A percentile compares a stretch with the other conserved stretches of the same genome.
These are phyloP conservation scores for Guyanaporus albipodus DNA, from an alignment of 768 basidiomycete species.

Conservation along the genomic window DNA sequence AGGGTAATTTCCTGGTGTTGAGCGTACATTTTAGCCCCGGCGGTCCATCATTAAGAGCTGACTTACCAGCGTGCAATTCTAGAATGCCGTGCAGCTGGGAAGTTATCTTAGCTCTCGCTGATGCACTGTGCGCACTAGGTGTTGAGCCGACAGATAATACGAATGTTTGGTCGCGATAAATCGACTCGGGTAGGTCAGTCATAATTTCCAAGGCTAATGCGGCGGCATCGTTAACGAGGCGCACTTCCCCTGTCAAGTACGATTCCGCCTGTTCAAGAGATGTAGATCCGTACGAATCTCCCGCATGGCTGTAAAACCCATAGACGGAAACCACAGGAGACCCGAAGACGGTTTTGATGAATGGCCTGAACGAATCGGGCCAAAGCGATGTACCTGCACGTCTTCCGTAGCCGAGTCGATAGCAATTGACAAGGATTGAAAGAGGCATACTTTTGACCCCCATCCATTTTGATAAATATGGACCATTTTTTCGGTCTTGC, in stretches of 20 bases:
- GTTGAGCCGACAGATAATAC: conserved; percentile 84
- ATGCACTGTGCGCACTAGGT: conserved; percentile 79
- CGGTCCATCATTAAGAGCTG: background rate
- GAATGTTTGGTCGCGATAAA: conserved; percentile 45
- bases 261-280: conserved; percentile 59
- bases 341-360: conserved; percentile 49
- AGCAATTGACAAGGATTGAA: background rate
- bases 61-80: conserved; percentile 72
- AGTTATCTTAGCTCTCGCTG: conserved; percentile 44
- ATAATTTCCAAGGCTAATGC: conserved; percentile 48
- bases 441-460: conserved; percentile 62
- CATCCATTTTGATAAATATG: conserved; percentile 77
- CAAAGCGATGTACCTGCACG: conserved; percentile 65
- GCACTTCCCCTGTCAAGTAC: conserved; percentile 67
- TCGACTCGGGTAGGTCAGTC: conserved; percentile 31
- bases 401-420: conserved; percentile 36
- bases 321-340: conserved; percentile 60
- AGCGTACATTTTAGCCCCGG: background rate
- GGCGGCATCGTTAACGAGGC: conserved; percentile 65
- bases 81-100: conserved; percentile 54
- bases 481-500: conserved; percentile 55
- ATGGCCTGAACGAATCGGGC: conserved; percentile 49
- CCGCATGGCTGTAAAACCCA: conserved; percentile 82
- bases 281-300: conserved; percentile 73
- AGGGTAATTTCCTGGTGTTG: conserved; percentile 66